Conservation (phyloP, 208 protist genomes). For the Wallacemonas sp. region DNA sequence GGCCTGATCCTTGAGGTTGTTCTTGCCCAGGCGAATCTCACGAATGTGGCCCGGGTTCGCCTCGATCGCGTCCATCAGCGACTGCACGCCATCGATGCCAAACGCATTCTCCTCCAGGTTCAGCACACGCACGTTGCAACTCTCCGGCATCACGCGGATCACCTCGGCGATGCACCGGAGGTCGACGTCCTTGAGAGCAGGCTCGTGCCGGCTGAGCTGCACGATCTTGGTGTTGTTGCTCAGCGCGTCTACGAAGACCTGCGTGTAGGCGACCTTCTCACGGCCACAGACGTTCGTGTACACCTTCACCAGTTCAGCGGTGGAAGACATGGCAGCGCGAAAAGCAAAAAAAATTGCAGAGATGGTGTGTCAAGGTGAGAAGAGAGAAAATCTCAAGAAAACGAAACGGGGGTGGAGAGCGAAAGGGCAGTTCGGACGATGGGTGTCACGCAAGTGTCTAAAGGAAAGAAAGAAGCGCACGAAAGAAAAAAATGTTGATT, state of each 20-base stretch:
- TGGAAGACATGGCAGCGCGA: not conserved
- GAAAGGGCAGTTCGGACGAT: too few relatives aligned
- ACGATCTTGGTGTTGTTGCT: constrained; percentile 57
- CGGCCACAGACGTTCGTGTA: constrained; percentile 77
- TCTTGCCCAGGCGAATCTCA: constrained; percentile 83
- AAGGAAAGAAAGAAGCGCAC: not conserved
- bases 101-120: constrained; percentile 87
- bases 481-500: too few relatives aligned
- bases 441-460: too few relatives aligned
- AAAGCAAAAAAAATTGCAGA: constrained; percentile 10
- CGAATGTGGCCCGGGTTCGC: constrained; percentile 74
- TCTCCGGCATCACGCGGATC: constrained; percentile 36
- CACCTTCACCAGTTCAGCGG: constrained; percentile 21
- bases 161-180: constrained; percentile 75
- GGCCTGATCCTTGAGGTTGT: constrained; percentile 84
- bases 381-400: not conserved
- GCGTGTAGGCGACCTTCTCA: constrained; percentile 58
- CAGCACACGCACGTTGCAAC: constrained; percentile 56
- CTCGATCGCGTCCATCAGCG: constrained; percentile 80
- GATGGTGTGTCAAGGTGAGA: not conserved
- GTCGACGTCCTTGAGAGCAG: constrained; percentile 75
- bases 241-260: constrained; percentile 73
- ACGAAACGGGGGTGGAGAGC: not conserved
- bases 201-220: constrained; percentile 40
- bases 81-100: constrained; percentile 72